Evolutionary conservation across 495 filamentous ascomycete species (phyloP), one percentile per base, ranked within the genome.

Genomic region (Tuber indicum): DNA sequence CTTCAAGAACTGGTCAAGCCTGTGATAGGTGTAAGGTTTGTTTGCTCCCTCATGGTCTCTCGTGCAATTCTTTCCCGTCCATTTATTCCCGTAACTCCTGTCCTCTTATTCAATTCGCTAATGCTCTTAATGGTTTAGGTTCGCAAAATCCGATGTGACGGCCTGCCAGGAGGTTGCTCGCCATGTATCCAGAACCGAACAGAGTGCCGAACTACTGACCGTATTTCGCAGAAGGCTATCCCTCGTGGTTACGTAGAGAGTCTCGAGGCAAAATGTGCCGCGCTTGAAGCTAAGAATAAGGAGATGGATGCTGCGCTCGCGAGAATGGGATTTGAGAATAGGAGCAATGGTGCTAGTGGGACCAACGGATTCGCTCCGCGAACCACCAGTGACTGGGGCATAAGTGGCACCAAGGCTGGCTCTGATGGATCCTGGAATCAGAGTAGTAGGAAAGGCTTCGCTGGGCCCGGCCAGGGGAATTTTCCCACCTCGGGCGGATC

Each of bases 1-100:
- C 90, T 72, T 90, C 88, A 32, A 88, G 93, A 26, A 96, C 92
- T 0, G 92, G 92, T 5, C 93, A 96, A 84, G 94, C 94, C 7
- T 97, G 94, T 87, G 94, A 97, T 82, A 88, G 94, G 72, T 97
- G 94, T 87, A 94, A 94, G 88, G 93, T 94, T 86, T 80, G 74
- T 76, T 76, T 74, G 49, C n/a, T 76, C 76, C 74, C 74, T 80
- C 72, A 69, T 79, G 71, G 19, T 62, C 72, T 26, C 58, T 66
- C 47, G 45, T 69, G 46, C 43, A 71, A 26, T 62, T 66, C 39
- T 42, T 46, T 75, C 74, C 45, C 75, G 21, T 58, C 66, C 17
- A 72, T 70, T 69, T 44, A 41, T 39, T 32, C 39, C 16, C 72
- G 44, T 39, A 43, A 76, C 26, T 52, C 49, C 71, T 58, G 21